Percentiles rank a stretch among this genome's conserved stretches.
These are phyloP conservation scores for Fomitopsis palustris DNA, from an alignment of 1,284 basidiomycete genomes.

Conservation along the genomic window DNA sequence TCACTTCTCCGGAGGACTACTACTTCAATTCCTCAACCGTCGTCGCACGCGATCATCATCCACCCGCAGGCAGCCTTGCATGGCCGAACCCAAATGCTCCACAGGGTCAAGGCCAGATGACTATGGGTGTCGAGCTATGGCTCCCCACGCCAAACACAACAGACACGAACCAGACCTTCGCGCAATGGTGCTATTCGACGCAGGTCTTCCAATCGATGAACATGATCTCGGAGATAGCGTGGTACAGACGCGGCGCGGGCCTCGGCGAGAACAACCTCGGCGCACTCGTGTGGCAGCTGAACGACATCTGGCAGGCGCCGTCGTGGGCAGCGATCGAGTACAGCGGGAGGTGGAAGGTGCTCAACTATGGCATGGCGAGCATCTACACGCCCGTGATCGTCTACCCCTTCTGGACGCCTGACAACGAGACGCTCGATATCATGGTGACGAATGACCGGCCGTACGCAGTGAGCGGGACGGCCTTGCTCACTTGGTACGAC, in stretches of 20 bases:
- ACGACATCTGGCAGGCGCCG: slow-evolving; percentile 66
- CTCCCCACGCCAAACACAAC: slow-evolving; percentile 48
- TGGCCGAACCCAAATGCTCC: slow-evolving; percentile 59
- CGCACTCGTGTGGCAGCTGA: slow-evolving; percentile 60
- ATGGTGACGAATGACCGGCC: slow-evolving; percentile 49
- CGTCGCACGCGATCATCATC: slow-evolving; percentile 56
- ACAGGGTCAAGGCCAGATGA: slow-evolving; percentile 55
- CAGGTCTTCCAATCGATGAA: slow-evolving; percentile 57
- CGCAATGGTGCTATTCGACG: slow-evolving; percentile 60
- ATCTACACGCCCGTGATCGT: slow-evolving; percentile 48
- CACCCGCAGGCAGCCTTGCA: slow-evolving; percentile 49
- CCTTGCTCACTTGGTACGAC: slow-evolving; percentile 56
- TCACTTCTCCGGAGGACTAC: slow-evolving; percentile 47
- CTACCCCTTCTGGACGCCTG: slow-evolving; percentile 52
- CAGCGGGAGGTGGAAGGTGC: slow-evolving; percentile 60
- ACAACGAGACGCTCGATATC: slow-evolving; percentile 46
- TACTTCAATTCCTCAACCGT: slow-evolving; percentile 59
- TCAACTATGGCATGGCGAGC: slow-evolving; percentile 48
- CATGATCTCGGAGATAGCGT: slow-evolving; percentile 57
- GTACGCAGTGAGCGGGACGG: slow-evolving; percentile 44
- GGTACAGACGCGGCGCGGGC: slow-evolving; percentile 56
- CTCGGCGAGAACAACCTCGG: slow-evolving; percentile 58
- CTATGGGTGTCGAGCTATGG: slow-evolving; percentile 47
- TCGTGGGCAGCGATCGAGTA: slow-evolving; percentile 62
- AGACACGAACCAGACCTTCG: slow-evolving; percentile 53